A percentile compares a stretch with the other conserved stretches of the same genome.
Evolutionary conservation across 257 asterid species (phyloP).

Genomic region (Buddleja alternifolia): DNA sequence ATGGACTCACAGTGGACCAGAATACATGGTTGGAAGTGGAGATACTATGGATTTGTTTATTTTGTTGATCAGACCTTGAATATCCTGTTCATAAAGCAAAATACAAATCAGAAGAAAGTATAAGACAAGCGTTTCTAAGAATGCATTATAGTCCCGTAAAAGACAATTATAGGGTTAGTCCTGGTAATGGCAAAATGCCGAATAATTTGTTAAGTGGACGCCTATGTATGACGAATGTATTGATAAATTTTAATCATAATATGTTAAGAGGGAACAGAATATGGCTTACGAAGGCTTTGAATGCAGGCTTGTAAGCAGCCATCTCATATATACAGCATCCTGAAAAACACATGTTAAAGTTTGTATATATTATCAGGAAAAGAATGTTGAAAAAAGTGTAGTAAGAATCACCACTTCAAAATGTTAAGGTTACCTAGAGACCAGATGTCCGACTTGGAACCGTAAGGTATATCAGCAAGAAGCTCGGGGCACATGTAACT

Average conservation of each 20-base stretch:
- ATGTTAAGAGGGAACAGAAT: slow-evolving; percentile 1
- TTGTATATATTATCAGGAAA: slow-evolving; percentile 25
- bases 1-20: slow-evolving; percentile 86
- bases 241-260: background rate
- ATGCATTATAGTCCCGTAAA: no score
- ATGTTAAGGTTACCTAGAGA: slow-evolving; percentile 69
- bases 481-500: slow-evolving; percentile 99
- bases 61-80: slow-evolving; percentile 95
- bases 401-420: slow-evolving; percentile 12
- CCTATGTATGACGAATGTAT: background rate
- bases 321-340: slow-evolving; percentile 96
- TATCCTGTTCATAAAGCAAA: slow-evolving; percentile 64
- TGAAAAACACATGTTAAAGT: slow-evolving; percentile 31
- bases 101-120: slow-evolving; percentile 18
- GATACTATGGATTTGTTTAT: slow-evolving; percentile 87
- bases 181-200: background rate
- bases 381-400: slow-evolving; percentile 16
- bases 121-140: background rate
- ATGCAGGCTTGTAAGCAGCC: slow-evolving; percentile 85
- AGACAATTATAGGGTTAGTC: background rate
- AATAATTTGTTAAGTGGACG: background rate
- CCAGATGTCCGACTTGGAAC: slow-evolving; percentile 98
- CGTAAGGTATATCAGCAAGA: slow-evolving; percentile 99
- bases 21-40: slow-evolving; percentile 87
- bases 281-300: slow-evolving; percentile 92